Percentiles rank a stretch among this genome's conserved stretches.
phyloP scores from a whole-genome alignment of 768 basidiomycete genomes.

The Scleroderma citrinum region DNA sequence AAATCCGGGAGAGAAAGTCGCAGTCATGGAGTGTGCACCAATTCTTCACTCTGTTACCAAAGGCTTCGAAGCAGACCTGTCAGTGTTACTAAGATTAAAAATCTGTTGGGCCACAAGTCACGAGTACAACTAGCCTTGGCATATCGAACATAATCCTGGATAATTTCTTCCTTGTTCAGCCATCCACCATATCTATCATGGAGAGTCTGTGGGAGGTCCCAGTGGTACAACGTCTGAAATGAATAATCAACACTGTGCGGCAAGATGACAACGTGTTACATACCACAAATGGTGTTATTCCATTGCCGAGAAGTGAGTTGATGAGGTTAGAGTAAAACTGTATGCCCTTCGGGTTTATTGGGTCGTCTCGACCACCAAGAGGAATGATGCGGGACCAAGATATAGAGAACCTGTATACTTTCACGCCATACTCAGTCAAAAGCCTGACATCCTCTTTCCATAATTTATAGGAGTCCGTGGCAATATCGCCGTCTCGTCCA shows the following conservation, averaged over 20 bases:
- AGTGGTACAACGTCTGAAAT: conserved; percentile 62
- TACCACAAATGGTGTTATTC: conserved; percentile 65
- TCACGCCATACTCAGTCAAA: conserved; percentile 58
- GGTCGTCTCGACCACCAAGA: conserved; percentile 64
- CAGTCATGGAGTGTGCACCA: conserved; percentile 38
- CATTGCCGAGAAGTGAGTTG: conserved; percentile 55
- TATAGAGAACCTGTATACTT: conserved; percentile 71
- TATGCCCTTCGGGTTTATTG: conserved; percentile 65
- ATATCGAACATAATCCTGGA: conserved; percentile 60
- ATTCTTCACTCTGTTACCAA: conserved; percentile 71
- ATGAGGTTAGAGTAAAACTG: conserved; percentile 67
- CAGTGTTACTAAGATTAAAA: background rate
- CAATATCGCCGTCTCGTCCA: conserved; percentile 60
- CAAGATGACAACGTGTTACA: conserved; percentile 16
- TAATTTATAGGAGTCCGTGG: conserved; percentile 63
- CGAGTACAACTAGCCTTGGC: conserved; percentile 37
- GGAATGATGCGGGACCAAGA: conserved; percentile 76
- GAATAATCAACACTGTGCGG: background rate
- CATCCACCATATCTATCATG: conserved; percentile 73
- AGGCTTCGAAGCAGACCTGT: conserved; percentile 66
- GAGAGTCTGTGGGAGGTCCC: conserved; percentile 74
- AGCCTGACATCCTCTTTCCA: conserved; percentile 66
- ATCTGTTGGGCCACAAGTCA: conserved; percentile 5
- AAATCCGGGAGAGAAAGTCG: conserved; percentile 12
- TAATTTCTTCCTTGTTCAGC: conserved; percentile 65